A percentile compares a stretch with the other conserved stretches of the same genome.
Evolutionary conservation across 2,329 filamentous ascomycete species (phyloP).

Genomic region (Periconia sp.): DNA sequence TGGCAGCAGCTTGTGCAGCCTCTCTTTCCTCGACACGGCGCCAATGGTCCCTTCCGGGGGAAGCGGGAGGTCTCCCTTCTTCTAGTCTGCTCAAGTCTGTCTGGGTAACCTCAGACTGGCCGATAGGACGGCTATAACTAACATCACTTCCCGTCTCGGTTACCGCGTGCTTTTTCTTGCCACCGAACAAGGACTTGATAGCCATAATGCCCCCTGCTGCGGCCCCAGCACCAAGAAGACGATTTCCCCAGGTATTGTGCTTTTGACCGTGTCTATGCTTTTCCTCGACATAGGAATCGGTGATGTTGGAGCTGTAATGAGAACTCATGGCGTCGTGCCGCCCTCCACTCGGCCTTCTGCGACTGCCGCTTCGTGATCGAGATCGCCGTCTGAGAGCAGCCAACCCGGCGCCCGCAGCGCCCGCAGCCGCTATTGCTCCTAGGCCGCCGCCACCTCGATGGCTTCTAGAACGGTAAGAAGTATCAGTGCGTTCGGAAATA

Average conservation of each 20-base stretch:
- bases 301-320: slow-evolving; percentile 33
- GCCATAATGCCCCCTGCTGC: slow-evolving; percentile 46
- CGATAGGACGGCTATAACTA: slow-evolving; percentile 56
- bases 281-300: slow-evolving; percentile 45
- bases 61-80: slow-evolving; percentile 56
- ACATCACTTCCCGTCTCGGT: slow-evolving; percentile 56
- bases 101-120: slow-evolving; percentile 50
- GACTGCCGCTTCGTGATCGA: slow-evolving; percentile 43
- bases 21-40: slow-evolving; percentile 42
- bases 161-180: slow-evolving; percentile 45
- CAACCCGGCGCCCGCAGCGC: slow-evolving; percentile 60
- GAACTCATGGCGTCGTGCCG: slow-evolving; percentile 39
- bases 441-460: slow-evolving; percentile 37
- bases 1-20: slow-evolving; percentile 39
- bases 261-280: slow-evolving; percentile 43
- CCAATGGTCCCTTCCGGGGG: slow-evolving; percentile 43
- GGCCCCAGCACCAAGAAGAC: slow-evolving; percentile 49
- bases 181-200: slow-evolving; percentile 58
- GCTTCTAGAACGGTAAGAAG: slow-evolving; percentile 37
- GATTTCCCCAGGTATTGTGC: slow-evolving; percentile 47
- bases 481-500: slow-evolving; percentile 57
- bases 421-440: slow-evolving; percentile 55
- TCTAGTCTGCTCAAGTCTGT: slow-evolving; percentile 53
- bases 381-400: slow-evolving; percentile 53
- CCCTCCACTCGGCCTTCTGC: slow-evolving; percentile 24